Percentiles rank a stretch among this genome's conserved stretches.
Evolutionary conservation across 306 rosid genomes (phyloP).

Genomic region (Casuarina cunninghamiana): DNA sequence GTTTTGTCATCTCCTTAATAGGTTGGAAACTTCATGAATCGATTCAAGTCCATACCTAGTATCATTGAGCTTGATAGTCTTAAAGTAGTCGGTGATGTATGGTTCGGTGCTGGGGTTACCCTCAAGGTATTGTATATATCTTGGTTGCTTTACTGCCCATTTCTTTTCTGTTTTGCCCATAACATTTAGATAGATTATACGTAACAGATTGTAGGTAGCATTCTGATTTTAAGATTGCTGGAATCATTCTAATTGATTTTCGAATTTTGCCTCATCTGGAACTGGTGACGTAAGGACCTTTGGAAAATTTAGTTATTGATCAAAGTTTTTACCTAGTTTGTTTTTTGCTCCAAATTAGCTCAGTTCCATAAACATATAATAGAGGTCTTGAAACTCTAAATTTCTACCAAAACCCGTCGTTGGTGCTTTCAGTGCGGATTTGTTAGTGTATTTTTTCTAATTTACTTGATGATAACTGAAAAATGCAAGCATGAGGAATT

Average conservation of each 20-base stretch:
- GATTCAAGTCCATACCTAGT: slow-evolving; percentile 94
- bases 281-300: not conserved
- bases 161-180: slow-evolving; percentile 1
- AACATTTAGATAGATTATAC: not conserved
- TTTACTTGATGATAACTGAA: no score
- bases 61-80: slow-evolving; percentile 84
- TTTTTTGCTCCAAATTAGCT: not conserved
- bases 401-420: no score
- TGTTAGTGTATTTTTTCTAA: no score
- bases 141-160: slow-evolving; percentile 4
- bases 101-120: slow-evolving; percentile 73
- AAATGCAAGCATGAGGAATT: no score
- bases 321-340: not conserved
- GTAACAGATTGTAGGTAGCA: not conserved
- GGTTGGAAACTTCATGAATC: slow-evolving; percentile 81
- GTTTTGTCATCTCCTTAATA: slow-evolving; percentile 27
- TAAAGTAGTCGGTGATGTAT: slow-evolving; percentile 89
- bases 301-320: not conserved
- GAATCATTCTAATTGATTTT: not conserved
- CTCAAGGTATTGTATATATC: slow-evolving; percentile 65
- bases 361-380: not conserved
- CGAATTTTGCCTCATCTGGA: not conserved
- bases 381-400: no score
- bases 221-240: not conserved
- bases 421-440: no score